A percentile compares a stretch with the other conserved stretches of the same genome.
Evolutionary conservation across 176 grass and related monocot species (phyloP).

Genomic region (Cenchrus purpureus): DNA sequence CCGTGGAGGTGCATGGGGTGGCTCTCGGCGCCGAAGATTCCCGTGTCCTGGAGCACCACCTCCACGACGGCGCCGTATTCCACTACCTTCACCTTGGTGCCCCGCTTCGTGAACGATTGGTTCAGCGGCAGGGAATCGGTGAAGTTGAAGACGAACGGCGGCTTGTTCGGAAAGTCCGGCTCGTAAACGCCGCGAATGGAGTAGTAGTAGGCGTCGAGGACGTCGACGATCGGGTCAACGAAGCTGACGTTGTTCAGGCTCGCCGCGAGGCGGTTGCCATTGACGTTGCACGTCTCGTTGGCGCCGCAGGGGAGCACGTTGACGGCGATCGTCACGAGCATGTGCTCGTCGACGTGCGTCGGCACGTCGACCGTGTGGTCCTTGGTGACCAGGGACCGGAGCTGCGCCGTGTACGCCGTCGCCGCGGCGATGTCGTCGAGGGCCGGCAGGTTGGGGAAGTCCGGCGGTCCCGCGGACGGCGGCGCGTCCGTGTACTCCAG

Average conservation of each 20-base stretch:
- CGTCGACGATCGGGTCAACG: conserved; percentile 16
- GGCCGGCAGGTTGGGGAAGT: conserved; percentile 26
- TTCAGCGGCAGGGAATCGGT: background rate
- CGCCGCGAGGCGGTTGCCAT: background rate
- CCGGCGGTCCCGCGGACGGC: background rate
- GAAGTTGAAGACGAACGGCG: conserved; percentile 53
- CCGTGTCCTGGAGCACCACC: conserved; percentile 47
- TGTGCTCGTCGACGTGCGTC: conserved; percentile 23
- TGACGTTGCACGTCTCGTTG: background rate
- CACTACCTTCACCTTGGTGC: conserved; percentile 69
- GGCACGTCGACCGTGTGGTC: conserved; percentile 31
- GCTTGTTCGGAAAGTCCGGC: conserved; percentile 57
- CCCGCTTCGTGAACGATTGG: conserved; percentile 11
- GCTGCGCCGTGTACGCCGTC: conserved; percentile 18
- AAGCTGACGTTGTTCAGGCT: conserved; percentile 67
- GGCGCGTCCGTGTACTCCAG: conserved; percentile 30
- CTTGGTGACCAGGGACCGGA: conserved; percentile 31
- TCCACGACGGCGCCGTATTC: conserved; percentile 59
- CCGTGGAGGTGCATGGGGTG: conserved; percentile 57
- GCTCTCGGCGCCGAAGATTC: conserved; percentile 25
- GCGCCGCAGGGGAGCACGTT: conserved; percentile 22
- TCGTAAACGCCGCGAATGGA: conserved; percentile 36
- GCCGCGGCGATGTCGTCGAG: conserved; percentile 1
- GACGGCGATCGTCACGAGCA: conserved; percentile 40
- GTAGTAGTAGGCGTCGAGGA: conserved; percentile 50